Base-by-base conservation (phyloP, 2,329 filamentous ascomycete species). In the Penicillium sp. region DNA sequence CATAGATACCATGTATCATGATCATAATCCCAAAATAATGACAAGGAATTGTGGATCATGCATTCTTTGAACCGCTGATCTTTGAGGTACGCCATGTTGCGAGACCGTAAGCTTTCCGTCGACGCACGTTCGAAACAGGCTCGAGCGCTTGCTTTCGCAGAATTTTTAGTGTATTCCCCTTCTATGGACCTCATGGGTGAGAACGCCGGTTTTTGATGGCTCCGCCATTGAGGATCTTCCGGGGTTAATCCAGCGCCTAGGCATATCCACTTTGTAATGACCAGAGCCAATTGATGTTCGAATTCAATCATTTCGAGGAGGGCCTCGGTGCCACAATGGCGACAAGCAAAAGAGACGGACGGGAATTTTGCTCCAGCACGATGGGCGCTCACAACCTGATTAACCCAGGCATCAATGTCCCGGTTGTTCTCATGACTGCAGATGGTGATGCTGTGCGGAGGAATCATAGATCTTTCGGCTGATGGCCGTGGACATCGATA, bases 41-140 rank as follows among this genome's bases (percentile, higher is more conserved):
- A 9, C 5, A 16, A n/a, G 42, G 27, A 14, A 0, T 32, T 18
- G 14, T 45, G 13, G 42, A 32, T 45, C 42, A 45, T 45, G 42
- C 27, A 45, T 32, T 32, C 21, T 32, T 45, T 45, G 42, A 45
- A 45, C 14, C n/a, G 42, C 42, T 45, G 42, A 32, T 45, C 42
- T 32, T 45, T 45, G 27, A 45, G 42, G 27, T 18, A 45, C 7
- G 42, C 42, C 7, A 45, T 45, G 42, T 45, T 45, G 42, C 42
- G 42, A 45, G 42, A 45, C 42, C 27, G 42, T 45, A 45, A 32
- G 42, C 42, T 45, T 31, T 45, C 42, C n/a, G n/a, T 32, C 27
- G 42, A 45, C 14, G 42, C 42, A 45, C 42, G 24, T 45, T 45
- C 42, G 14, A 45, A 45, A 32, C 42, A 45, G 42, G 42, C 42